Evolutionary conservation across 2,329 filamentous ascomycete genomes (phyloP).

Genomic region (Bipolaris gigantea): DNA sequence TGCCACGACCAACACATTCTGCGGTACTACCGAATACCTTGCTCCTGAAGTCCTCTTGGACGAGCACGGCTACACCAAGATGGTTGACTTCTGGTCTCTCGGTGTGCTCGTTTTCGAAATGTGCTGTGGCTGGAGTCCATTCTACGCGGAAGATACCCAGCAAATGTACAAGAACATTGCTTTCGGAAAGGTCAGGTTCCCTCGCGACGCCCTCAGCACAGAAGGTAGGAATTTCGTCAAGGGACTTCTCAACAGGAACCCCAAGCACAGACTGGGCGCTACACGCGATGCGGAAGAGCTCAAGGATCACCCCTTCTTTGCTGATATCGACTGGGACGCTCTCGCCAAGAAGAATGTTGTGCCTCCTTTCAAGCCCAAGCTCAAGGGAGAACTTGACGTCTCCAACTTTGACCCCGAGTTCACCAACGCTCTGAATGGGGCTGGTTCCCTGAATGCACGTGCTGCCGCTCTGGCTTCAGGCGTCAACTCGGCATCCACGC

Average conservation of each 20-base stretch:
- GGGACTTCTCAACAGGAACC: constrained; percentile 93
- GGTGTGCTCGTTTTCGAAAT: constrained; percentile 98
- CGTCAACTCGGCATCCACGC: constrained; percentile 81
- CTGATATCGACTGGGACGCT: constrained; percentile 88
- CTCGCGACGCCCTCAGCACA: constrained; percentile 87
- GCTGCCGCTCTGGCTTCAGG: constrained; percentile 84
- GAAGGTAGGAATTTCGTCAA: constrained; percentile 98
- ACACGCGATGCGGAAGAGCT: constrained; percentile 90
- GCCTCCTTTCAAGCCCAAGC: constrained; percentile 95
- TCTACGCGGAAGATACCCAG: constrained; percentile 98
- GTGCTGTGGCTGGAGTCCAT: constrained; percentile 99
- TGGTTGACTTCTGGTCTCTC: constrained; percentile 99
- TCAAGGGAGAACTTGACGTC: constrained; percentile 93
- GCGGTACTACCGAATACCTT: constrained; percentile 95
- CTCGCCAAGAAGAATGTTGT: constrained; percentile 88
- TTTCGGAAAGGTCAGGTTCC: constrained; percentile 97
- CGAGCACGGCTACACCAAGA: constrained; percentile 97
- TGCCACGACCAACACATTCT: constrained; percentile 98
- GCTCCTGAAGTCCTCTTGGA: constrained; percentile 94
- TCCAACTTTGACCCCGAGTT: constrained; percentile 99
- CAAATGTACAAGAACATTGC: constrained; percentile 99
- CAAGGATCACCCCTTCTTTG: constrained; percentile 92
- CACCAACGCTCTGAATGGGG: constrained; percentile 87
- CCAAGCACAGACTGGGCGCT: constrained; percentile 89
- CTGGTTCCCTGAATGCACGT: constrained; percentile 84